phyloP scores from a whole-genome alignment of 768 basidiomycete genomes.

The Collybiopsis confluens region DNA sequence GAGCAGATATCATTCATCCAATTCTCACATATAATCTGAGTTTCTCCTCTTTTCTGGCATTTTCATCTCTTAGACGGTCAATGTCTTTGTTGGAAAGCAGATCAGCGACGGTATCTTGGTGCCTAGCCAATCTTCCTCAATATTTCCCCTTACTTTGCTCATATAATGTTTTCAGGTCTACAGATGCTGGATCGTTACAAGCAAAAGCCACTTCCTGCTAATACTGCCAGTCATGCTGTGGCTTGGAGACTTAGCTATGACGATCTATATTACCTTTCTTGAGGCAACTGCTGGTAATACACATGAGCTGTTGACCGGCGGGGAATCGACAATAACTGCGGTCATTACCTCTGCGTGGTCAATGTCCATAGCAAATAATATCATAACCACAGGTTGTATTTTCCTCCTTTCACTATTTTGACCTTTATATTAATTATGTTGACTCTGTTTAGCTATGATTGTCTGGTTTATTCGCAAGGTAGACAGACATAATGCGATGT shows the following conservation, averaged over 20 bases:
- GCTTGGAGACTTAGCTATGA: neutral
- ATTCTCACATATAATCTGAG: neutral
- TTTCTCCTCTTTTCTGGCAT: neutral
- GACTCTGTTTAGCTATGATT: slow-evolving; percentile 10
- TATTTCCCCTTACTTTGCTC: neutral
- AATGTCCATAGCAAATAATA: slow-evolving; percentile 9
- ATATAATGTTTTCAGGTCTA: slow-evolving; percentile 9
- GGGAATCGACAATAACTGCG: neutral
- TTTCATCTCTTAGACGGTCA: slow-evolving; percentile 1
- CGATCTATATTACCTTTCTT: slow-evolving; percentile 1
- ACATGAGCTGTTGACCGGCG: neutral
- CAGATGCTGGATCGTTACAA: slow-evolving; percentile 13
- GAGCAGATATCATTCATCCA: neutral
- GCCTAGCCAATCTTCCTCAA: neutral
- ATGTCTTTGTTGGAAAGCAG: slow-evolving; percentile 2
- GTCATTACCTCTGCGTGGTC: slow-evolving; percentile 3
- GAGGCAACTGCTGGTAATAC: slow-evolving; percentile 3
- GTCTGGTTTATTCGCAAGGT: slow-evolving; percentile 13
- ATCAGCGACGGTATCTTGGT: slow-evolving; percentile 13
- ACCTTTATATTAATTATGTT: too few species aligned
- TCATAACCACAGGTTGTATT: slow-evolving; percentile 12
- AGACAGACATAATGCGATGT: slow-evolving; percentile 5
- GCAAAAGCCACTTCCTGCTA: slow-evolving; percentile 2
- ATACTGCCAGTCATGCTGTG: slow-evolving; percentile 5
- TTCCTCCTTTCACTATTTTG: too few species aligned